phyloP scores from a whole-genome alignment of 441 rosid species.

The Adansonia gregorii region DNA sequence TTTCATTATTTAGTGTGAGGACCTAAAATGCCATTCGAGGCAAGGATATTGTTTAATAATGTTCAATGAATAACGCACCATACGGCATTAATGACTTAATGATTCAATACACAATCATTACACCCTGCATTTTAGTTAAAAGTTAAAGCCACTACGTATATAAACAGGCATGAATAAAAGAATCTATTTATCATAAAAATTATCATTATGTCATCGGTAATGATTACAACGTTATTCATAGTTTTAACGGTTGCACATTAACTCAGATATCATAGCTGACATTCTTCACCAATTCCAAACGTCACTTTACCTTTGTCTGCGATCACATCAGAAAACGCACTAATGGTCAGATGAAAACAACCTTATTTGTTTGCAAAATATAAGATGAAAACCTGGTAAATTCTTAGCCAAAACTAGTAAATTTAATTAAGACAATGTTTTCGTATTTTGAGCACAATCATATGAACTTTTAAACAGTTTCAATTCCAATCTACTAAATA shows the following conservation, averaged over 20 bases:
- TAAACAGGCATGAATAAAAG: not conserved
- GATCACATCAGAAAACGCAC: slow-evolving; percentile 4
- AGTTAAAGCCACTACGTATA: not conserved
- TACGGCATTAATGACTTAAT: not conserved
- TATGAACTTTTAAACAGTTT: not conserved
- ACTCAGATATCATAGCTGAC: slow-evolving; percentile 11
- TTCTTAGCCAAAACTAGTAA: not conserved
- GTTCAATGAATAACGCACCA: not conserved
- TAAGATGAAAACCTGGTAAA: not conserved
- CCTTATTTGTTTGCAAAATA: not conserved
- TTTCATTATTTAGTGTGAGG: not conserved
- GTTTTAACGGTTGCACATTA: not conserved
- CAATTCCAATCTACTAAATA: not conserved
- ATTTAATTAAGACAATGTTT: not conserved
- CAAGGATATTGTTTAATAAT: not conserved
- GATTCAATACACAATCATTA: not conserved
- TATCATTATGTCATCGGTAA: not conserved
- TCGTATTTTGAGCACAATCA: not conserved
- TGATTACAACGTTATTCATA: not conserved
- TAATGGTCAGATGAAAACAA: not conserved
- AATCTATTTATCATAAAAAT: not conserved
- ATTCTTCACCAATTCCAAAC: slow-evolving; percentile 1
- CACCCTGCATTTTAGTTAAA: not conserved
- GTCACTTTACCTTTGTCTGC: not conserved
- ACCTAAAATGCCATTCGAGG: not conserved